phyloP scores from a whole-genome alignment of 1,139 yeast species.

The Sugiyamaella novakii region DNA sequence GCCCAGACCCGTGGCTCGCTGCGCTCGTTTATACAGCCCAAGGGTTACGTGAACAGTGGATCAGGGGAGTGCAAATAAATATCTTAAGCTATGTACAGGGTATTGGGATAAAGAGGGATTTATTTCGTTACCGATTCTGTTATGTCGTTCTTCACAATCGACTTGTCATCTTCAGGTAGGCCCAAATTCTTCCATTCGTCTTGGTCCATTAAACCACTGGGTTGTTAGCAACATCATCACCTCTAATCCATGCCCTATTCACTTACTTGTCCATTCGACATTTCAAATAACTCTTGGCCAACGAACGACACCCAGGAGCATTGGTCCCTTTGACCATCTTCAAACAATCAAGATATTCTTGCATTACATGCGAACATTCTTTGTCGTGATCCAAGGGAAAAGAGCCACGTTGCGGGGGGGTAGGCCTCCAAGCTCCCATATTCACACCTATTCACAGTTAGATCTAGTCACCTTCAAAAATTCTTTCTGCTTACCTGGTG shows the following conservation, averaged over 20 bases:
- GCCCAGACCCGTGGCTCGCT: slow-evolving; percentile 1
- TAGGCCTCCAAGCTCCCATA: slow-evolving; percentile 52
- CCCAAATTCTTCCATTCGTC: slow-evolving; percentile 86
- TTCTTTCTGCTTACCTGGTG: slow-evolving; percentile 16
- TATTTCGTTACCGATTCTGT: too few species aligned
- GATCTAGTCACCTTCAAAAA: background rate
- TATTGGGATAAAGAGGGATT: too few species aligned
- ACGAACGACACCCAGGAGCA: slow-evolving; percentile 82
- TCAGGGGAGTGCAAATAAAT: slow-evolving; percentile 7
- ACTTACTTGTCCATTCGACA: slow-evolving; percentile 81
- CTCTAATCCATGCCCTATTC: background rate
- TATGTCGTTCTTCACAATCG: slow-evolving; percentile 2
- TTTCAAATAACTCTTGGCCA: slow-evolving; percentile 78
- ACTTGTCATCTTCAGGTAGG: slow-evolving; percentile 61
- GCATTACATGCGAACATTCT: slow-evolving; percentile 79
- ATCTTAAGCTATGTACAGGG: background rate
- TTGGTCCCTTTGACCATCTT: slow-evolving; percentile 76
- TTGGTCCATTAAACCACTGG: slow-evolving; percentile 69
- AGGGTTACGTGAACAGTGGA: background rate
- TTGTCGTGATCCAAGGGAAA: slow-evolving; percentile 91
- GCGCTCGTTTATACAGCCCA: background rate
- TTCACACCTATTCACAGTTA: slow-evolving; percentile 15
- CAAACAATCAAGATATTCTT: slow-evolving; percentile 74
- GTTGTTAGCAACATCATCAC: background rate
- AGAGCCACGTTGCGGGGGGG: slow-evolving; percentile 95